phyloP scores from a whole-genome alignment of 2,329 filamentous ascomycete genomes.

The Aspergillus arachidicola region DNA sequence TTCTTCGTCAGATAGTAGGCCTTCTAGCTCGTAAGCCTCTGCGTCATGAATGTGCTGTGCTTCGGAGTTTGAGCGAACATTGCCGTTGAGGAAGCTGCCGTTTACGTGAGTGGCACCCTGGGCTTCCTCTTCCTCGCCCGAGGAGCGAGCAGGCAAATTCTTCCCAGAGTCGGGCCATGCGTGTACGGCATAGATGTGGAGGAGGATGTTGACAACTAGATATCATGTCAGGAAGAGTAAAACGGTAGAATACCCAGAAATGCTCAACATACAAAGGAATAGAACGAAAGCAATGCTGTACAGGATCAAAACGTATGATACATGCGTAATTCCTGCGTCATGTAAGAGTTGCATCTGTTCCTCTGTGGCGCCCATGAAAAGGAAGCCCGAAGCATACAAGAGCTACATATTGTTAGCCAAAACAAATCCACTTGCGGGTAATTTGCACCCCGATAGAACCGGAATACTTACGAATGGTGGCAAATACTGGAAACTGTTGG shows the following conservation, averaged over 20 bases:
- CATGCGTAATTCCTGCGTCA: constrained; percentile 76
- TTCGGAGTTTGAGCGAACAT: constrained; percentile 42
- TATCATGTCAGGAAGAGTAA: constrained; percentile 15
- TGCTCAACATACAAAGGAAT: constrained; percentile 69
- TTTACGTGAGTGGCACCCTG: constrained; percentile 21
- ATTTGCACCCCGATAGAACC: background rate
- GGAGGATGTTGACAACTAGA: constrained; percentile 76
- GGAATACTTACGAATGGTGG: constrained; percentile 67
- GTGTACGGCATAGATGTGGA: constrained; percentile 77
- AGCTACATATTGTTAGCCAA: constrained; percentile 58
- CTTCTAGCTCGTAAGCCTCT: constrained; percentile 91
- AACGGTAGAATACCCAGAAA: background rate
- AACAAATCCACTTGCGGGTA: constrained; percentile 5
- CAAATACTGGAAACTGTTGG: constrained; percentile 73
- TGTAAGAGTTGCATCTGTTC: constrained; percentile 86
- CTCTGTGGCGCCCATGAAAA: constrained; percentile 97
- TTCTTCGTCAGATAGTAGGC: constrained; percentile 86
- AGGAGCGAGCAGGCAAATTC: constrained; percentile 12
- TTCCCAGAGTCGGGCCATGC: constrained; percentile 47
- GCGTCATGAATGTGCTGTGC: constrained; percentile 69
- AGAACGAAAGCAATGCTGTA: constrained; percentile 88
- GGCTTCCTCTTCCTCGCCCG: constrained; percentile 17
- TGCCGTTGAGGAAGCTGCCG: constrained; percentile 42
- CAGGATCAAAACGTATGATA: constrained; percentile 88
- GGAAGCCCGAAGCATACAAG: constrained; percentile 86